phyloP scores from a whole-genome alignment of 2,329 filamentous ascomycete species.

The Thielaviopsis punctulata region DNA sequence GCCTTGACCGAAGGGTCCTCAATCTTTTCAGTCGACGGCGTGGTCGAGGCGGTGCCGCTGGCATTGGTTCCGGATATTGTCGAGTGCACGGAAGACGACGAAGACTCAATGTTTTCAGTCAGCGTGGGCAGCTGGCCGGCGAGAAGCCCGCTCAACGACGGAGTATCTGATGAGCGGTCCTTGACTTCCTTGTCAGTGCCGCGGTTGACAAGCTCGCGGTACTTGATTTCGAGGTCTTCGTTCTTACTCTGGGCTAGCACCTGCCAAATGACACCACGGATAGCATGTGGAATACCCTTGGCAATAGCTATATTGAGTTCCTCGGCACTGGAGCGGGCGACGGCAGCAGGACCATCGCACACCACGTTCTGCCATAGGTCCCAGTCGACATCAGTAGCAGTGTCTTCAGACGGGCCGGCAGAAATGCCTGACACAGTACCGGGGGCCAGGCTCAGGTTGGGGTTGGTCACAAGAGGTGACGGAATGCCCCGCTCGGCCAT shows the following conservation, averaged over 20 bases:
- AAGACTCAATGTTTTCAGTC: constrained; percentile 55
- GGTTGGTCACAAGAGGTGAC: constrained; percentile 38
- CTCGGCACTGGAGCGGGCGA: constrained; percentile 72
- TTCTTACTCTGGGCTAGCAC: constrained; percentile 91
- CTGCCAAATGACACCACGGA: constrained; percentile 97
- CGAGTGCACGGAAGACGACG: constrained; percentile 71
- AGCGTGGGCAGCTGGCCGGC: constrained; percentile 39
- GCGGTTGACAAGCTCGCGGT: constrained; percentile 60
- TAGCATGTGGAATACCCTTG: constrained; percentile 81
- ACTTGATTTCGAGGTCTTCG: constrained; percentile 73
- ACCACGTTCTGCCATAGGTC: constrained; percentile 95
- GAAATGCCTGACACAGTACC: constrained; percentile 73
- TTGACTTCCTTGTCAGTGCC: constrained; percentile 63
- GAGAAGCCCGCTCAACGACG: constrained; percentile 32
- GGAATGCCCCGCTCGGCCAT: constrained; percentile 15
- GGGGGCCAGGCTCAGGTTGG: constrained; percentile 58
- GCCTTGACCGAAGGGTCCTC: constrained; percentile 47
- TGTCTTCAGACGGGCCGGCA: constrained; percentile 52
- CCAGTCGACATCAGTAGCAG: constrained; percentile 80
- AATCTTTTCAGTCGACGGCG: constrained; percentile 33
- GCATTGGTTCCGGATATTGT: constrained; percentile 49
- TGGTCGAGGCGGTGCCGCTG: constrained; percentile 34
- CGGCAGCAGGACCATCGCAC: constrained; percentile 78
- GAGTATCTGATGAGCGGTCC: constrained; percentile 39
- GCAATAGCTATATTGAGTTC: constrained; percentile 84